Conservation (phyloP, 202 grass and related monocot species). For the Zizania palustris region DNA sequence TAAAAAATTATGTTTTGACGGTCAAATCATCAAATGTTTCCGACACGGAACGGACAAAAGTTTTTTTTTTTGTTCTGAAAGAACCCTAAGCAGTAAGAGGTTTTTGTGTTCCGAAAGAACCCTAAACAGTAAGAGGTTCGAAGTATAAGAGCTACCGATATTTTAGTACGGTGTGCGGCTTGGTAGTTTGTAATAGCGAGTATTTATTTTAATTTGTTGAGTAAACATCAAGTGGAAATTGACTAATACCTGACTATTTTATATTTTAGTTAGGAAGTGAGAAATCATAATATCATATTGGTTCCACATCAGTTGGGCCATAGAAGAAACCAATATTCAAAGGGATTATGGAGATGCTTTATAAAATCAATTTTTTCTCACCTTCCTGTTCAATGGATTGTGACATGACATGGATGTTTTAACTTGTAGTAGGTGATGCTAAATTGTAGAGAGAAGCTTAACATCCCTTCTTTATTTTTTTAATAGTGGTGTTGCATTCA, state of each 20-base stretch:
- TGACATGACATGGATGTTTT: slow-evolving; percentile 51
- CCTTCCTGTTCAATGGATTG: slow-evolving; percentile 17
- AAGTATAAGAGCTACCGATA: background rate
- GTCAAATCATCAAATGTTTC: too few species aligned
- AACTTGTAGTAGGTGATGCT: slow-evolving; percentile 49
- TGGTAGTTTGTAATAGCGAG: slow-evolving; percentile 4
- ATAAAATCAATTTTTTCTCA: background rate
- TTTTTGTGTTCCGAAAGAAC: background rate
- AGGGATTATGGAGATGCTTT: background rate
- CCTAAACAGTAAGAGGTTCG: background rate
- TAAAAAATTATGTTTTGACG: too few species aligned
- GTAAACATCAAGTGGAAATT: slow-evolving; percentile 12
- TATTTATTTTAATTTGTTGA: slow-evolving; percentile 11
- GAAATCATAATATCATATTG: slow-evolving; percentile 21
- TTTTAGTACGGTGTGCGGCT: background rate
- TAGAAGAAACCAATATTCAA: slow-evolving; percentile 4
- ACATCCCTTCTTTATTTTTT: slow-evolving; percentile 10
- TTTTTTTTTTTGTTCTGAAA: background rate
- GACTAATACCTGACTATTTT: background rate
- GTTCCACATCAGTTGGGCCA: slow-evolving; percentile 29
- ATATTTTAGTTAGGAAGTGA: background rate
- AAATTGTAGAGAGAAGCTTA: slow-evolving; percentile 30
- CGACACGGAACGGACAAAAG: too few species aligned
- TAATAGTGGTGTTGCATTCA: background rate
- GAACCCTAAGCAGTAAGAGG: background rate